A percentile compares a stretch with the other conserved stretches of the same genome.
Conservation (phyloP, 805 yeast species). For the Candida easanensis region DNA sequence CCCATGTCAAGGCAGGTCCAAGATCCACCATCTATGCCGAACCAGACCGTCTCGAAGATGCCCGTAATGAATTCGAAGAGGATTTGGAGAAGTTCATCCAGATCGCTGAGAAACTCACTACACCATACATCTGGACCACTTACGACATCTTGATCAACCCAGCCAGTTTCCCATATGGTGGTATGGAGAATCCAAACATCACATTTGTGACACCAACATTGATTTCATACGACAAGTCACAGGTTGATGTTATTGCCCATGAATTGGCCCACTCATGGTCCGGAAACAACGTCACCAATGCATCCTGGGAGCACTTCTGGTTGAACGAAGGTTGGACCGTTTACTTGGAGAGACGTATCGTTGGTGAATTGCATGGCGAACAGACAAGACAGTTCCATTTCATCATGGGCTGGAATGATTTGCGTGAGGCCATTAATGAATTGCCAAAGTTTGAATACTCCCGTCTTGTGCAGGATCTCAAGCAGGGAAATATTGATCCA, state of each 20-base stretch:
- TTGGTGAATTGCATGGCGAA: constrained; percentile 42
- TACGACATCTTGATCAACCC: constrained; percentile 83
- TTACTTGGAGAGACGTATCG: constrained; percentile 80
- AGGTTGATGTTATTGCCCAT: constrained; percentile 88
- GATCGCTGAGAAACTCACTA: constrained; percentile 74
- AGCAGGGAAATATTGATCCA: constrained; percentile 66
- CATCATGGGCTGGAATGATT: constrained; percentile 85
- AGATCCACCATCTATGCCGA: constrained; percentile 82
- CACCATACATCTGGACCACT: constrained; percentile 79
- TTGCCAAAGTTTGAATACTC: constrained; percentile 56
- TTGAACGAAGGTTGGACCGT: constrained; percentile 97
- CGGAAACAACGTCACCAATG: constrained; percentile 86
- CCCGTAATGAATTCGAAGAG: constrained; percentile 75
- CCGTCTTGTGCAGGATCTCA: constrained; percentile 69
- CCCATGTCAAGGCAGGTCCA: constrained; percentile 71
- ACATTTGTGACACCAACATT: constrained; percentile 90
- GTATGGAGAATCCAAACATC: constrained; percentile 92
- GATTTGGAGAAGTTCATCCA: constrained; percentile 80
- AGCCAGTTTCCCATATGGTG: constrained; percentile 80
- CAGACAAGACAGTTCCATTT: constrained; percentile 75
- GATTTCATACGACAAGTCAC: constrained; percentile 78
- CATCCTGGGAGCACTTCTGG: constrained; percentile 94
- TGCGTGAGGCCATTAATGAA: constrained; percentile 62
- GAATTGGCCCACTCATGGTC: constrained; percentile 93
- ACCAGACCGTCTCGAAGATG: constrained; percentile 61